Conservation (phyloP, 2,329 filamentous ascomycete genomes). For the Scedosporium aurantiacum region DNA sequence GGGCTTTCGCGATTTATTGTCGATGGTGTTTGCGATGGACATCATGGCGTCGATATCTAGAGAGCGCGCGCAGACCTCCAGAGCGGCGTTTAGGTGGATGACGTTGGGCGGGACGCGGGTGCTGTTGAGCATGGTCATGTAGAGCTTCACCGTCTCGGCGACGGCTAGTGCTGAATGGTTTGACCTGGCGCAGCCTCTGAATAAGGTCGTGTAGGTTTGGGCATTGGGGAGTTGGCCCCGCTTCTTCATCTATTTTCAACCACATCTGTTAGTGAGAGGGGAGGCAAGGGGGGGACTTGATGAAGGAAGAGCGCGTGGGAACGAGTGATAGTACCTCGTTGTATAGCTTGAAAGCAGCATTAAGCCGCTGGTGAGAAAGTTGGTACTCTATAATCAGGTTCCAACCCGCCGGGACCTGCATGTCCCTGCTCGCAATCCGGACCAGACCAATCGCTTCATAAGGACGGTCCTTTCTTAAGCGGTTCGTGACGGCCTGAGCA, state of each 20-base stretch:
- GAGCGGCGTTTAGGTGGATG: conserved; percentile 79
- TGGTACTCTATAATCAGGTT: conserved; percentile 71
- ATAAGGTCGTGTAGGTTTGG: conserved; percentile 73
- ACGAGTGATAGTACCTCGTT: conserved; percentile 71
- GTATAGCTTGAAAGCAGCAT: conserved; percentile 65
- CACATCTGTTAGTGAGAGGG: conserved; percentile 12
- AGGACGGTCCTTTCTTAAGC: conserved; percentile 47
- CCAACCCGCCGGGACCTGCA: conserved; percentile 67
- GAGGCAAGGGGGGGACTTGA: conserved; percentile 8
- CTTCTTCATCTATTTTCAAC: conserved; percentile 76
- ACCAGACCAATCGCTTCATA: conserved; percentile 59
- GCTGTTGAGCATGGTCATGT: conserved; percentile 59
- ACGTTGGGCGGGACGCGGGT: conserved; percentile 59
- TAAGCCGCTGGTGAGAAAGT: conserved; percentile 48
- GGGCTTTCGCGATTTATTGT: conserved; percentile 51
- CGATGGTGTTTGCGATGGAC: conserved; percentile 60
- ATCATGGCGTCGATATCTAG: conserved; percentile 72
- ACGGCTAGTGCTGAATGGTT: conserved; percentile 49
- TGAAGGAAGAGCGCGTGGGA: conserved; percentile 6
- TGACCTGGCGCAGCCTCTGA: conserved; percentile 60
- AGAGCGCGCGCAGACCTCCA: conserved; percentile 68
- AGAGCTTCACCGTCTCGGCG: conserved; percentile 60
- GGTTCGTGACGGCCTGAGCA: conserved; percentile 51
- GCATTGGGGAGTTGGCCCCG: conserved; percentile 68
- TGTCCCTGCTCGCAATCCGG: conserved; percentile 54